Evolutionary conservation across 208 protist species (phyloP), one percentile per base, ranked within the genome.

Genomic region (Leishmania mexicana): DNA sequence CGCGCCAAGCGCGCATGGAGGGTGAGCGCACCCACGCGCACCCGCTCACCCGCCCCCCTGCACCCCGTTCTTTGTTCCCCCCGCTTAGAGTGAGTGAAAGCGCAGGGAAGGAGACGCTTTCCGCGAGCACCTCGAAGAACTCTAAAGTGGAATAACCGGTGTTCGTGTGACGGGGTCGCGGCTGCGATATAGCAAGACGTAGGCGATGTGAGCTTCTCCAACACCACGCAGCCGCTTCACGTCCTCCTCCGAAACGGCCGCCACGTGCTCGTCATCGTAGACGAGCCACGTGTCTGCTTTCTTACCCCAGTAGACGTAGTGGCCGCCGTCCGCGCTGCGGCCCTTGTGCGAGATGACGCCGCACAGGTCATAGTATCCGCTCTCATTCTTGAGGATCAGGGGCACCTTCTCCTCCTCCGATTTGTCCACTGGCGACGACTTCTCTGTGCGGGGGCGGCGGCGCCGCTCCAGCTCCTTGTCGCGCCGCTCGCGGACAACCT

Each of bases 221-320:
- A 88, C 85, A 49, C 94, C 94, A 51, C 88, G 89, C 53, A 97
- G 84, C 24, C 94, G 94, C 73, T 86, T 87, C 49, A 97, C 85
- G 64, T 97, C 92, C 74, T 96, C 94, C 81, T 97, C 90, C 4
- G 76, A 85, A 15, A 97, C 94, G 6, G 81, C 78, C 19, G 92
- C 92, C 72, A 93, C 90, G 75, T 95, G 60, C 64, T 89, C 83
- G 82, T 97, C 94, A 70, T 97, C 94, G 81, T 89, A 91, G 51
- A 97, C 88, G 57, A 97, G 78, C 92, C 94, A 97, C 64, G 87
- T 83, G 58, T 81, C 78, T 7, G 45, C 85, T 60, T 91, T 85
- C 82, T 94, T 97, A n/a, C 93, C 93, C 95, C 96, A 99, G 79
- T 91, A 97, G 40, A 99, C 89, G 78, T 99, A 99, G 81, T 99